Conservation (phyloP, 228 moss, liverwort and hornwort species). For the Sphagnum fallax region DNA sequence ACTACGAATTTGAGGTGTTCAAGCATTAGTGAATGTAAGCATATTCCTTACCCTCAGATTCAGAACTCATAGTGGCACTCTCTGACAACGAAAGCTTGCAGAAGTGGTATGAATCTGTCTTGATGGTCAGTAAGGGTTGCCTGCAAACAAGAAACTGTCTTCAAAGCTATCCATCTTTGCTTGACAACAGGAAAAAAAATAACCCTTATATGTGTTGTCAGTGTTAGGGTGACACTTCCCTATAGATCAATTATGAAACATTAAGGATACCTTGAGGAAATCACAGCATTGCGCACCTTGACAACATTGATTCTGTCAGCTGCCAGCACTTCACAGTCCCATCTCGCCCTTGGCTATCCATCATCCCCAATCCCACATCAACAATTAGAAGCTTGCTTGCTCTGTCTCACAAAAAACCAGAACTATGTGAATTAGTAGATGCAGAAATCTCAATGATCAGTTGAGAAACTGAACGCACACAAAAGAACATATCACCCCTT, state of each 20-base stretch:
- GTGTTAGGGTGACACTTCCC: no score
- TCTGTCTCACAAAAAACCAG: background rate
- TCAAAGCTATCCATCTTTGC: background rate
- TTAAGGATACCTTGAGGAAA: no score
- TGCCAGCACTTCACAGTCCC: conserved; percentile 97
- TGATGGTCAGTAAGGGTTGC: conserved; percentile 71
- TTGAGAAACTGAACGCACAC: background rate
- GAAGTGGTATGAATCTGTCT: conserved; percentile 90
- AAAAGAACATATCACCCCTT: background rate
- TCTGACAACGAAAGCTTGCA: conserved; percentile 82
- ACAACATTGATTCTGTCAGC: conserved; percentile 70
- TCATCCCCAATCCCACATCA: conserved; percentile 4
- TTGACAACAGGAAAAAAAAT: no score
- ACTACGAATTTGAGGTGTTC: no score
- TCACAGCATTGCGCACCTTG: conserved; percentile 45
- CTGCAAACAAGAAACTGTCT: conserved; percentile 23
- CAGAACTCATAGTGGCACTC: conserved; percentile 21
- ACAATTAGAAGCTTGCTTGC: background rate
- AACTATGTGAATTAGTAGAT: background rate
- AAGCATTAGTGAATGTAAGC: no score
- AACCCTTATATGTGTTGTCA: no score
- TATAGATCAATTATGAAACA: no score
- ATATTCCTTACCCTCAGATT: conserved; percentile 17
- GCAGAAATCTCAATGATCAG: background rate
- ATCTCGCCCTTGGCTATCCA: conserved; percentile 90